Base-by-base conservation (phyloP, 2,329 filamentous ascomycete species). In the Talaromyces piceae region DNA sequence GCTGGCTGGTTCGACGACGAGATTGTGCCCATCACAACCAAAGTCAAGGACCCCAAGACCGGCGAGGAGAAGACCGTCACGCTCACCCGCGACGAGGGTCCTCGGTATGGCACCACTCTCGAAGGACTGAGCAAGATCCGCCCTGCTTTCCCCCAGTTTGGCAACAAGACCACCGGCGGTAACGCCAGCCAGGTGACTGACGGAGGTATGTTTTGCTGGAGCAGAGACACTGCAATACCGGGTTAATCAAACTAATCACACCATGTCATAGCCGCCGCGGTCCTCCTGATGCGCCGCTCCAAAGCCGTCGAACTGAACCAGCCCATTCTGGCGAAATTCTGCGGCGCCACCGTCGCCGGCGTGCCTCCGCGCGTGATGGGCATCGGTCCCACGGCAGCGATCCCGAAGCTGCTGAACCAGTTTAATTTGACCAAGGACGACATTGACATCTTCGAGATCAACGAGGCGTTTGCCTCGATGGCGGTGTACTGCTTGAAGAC, bases 391-490 rank as follows among this genome's bases (percentile, higher is more conserved):
- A 71, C 73, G 8, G 70, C 81, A 58, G 81, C 81, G 18, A 82
- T 84, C 55, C 82, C 81, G 56, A 98, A 98, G 81, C 82, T 98
- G 26, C 80, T 98, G 43, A 72, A 73, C 64, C 85, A 93, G 74
- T 83, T 86, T 78, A 83, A 86, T 71, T 72, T 98, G 55, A 81
- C 78, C 22, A 75, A 95, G 49, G 80, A 85, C 53, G 93, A 97
- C 61, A 81, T 93, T 56, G 93, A 98, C 65, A 79, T 97, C 30
- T 78, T 91, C 60, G 93, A 97, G 79, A 73, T 98, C 66, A 98
- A 98, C 76, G 93, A 98, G 79, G 93, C 93, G 1, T 98, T 98
- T 64, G 91, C 91, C 20, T 93, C 87, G 48, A 97, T 97, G 93
- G 91, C 89, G 1, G 91, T 96, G 26, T 97, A 96, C 80, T 95